Percentiles rank a stretch among this genome's conserved stretches.
Conservation (phyloP, 768 basidiomycete genomes). For the Naganishia kalamii region DNA sequence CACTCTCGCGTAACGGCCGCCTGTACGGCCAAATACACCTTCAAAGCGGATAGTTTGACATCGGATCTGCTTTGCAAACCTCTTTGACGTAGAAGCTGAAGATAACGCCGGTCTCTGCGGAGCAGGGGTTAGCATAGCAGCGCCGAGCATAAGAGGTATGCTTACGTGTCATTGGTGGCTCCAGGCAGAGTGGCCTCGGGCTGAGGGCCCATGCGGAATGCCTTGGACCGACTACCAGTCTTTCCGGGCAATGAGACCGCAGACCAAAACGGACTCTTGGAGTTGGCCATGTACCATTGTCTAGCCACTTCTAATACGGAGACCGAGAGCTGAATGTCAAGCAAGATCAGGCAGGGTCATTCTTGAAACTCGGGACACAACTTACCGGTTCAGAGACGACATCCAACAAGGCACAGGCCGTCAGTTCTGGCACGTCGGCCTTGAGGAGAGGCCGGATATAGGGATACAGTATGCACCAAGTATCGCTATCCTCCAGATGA, state of each 20-base stretch:
- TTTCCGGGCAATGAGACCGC: neutral
- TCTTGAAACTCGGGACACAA: neutral
- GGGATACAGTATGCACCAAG: conserved; percentile 96
- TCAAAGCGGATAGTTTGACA: conserved; percentile 72
- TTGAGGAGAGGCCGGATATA: conserved; percentile 77
- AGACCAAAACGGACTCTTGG: conserved; percentile 15
- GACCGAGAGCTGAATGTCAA: neutral
- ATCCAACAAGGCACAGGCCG: conserved; percentile 66
- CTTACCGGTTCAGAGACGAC: conserved; percentile 74
- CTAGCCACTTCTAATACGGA: conserved; percentile 15
- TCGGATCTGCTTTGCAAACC: conserved; percentile 11
- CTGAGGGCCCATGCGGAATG: conserved; percentile 12
- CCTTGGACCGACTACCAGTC: neutral
- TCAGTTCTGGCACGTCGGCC: conserved; percentile 69
- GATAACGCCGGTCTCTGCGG: conserved; percentile 67
- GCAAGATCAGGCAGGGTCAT: neutral
- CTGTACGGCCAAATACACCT: conserved; percentile 61
- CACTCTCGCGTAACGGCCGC: conserved; percentile 16
- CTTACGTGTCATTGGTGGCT: conserved; percentile 60
- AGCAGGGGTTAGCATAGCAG: neutral
- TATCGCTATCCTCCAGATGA: conserved; percentile 75
- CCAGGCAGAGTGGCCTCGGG: neutral
- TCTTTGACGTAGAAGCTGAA: conserved; percentile 43
- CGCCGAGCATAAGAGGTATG: conserved; percentile 1
- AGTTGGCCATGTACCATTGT: conserved; percentile 10